Evolutionary conservation across 169 alveolate species (phyloP), one percentile per base, ranked within the genome.

Genomic region (Cryptosporidium ubiquitum): DNA sequence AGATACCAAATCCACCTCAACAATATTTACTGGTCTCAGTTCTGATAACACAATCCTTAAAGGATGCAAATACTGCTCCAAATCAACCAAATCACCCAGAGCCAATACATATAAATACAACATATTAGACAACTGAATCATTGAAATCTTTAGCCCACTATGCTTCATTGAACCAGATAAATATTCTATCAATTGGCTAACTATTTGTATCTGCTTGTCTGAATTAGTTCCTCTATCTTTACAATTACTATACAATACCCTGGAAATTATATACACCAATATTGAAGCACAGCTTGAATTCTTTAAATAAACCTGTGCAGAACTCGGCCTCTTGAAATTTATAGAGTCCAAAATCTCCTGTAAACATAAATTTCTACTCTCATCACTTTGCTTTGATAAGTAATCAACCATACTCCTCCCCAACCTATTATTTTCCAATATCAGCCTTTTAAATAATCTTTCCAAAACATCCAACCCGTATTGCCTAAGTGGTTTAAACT

Each of bases 1-100:
- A 23, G 89, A 79, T 10, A 79, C 44, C 4, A 79, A 64, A 33
- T 79, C 89, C 68, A 79, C 16, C 16, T 79, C 89, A n/a, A 7
- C 68, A 3, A 31, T 20, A 61, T 9, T 29, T 10, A 20, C 5
- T 7, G 69, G 42, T 49, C 69, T 79, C 47, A 79, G 23, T 3
- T 37, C 55, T 20, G n/a, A 23, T 10, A 79, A n/a, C 7, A 39
- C 16, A 18, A 5, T 20, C 37, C 44, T 79, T 16, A 79, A 29
- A 20, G 89, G 89, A 60, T 39, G 35, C 33, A 61, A 40, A 47
- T 61, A 79, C 29, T 64, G 68, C 1, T 79, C 89, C 33, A 79
- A 37, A 6, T 40, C 64, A 9, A 29, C 35, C 42, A 64, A 79
- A 49, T 58, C 79, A 3, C 89, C 89, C 40, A 79, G 68, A 9